A percentile compares a stretch with the other conserved stretches of the same genome.
phyloP scores from a whole-genome alignment of 768 basidiomycete genomes.

The Hebeloma cylindrosporum region DNA sequence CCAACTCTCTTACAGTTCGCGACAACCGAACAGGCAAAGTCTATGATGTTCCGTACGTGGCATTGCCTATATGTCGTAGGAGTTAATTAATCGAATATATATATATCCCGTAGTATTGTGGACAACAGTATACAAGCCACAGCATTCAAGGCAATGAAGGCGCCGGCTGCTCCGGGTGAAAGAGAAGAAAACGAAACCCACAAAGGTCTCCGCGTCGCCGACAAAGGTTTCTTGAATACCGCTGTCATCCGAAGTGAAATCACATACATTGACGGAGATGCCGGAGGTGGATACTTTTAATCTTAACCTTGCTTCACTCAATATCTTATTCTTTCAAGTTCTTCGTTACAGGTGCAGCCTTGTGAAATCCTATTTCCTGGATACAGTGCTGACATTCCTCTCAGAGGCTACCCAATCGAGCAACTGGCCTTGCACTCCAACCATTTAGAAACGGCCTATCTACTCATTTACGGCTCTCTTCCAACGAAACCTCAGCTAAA shows the following conservation, averaged over 20 bases:
- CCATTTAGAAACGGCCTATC: slow-evolving; percentile 83
- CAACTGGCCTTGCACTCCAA: slow-evolving; percentile 79
- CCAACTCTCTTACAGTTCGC: slow-evolving; percentile 57
- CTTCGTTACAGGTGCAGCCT: slow-evolving; percentile 65
- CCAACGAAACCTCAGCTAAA: slow-evolving; percentile 61
- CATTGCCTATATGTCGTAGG: neutral
- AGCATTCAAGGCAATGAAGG: slow-evolving; percentile 75
- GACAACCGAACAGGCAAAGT: slow-evolving; percentile 87
- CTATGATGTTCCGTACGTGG: slow-evolving; percentile 69
- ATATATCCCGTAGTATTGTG: slow-evolving; percentile 52
- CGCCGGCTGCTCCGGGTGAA: slow-evolving; percentile 56
- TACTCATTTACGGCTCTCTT: slow-evolving; percentile 85
- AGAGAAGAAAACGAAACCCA: slow-evolving; percentile 81
- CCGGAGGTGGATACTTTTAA: slow-evolving; percentile 50
- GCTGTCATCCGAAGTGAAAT: slow-evolving; percentile 79
- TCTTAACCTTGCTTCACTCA: neutral
- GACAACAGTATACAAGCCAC: slow-evolving; percentile 81
- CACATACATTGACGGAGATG: slow-evolving; percentile 90
- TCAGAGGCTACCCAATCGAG: slow-evolving; percentile 90
- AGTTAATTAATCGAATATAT: slow-evolving; percentile 7
- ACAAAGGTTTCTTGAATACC: slow-evolving; percentile 83
- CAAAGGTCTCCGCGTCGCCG: slow-evolving; percentile 75
- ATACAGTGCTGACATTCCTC: neutral
- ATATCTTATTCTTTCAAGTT: slow-evolving; percentile 32
- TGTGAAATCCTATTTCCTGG: neutral